phyloP scores from a whole-genome alignment of 805 yeast genomes.

The Ogataea ramenticola region DNA sequence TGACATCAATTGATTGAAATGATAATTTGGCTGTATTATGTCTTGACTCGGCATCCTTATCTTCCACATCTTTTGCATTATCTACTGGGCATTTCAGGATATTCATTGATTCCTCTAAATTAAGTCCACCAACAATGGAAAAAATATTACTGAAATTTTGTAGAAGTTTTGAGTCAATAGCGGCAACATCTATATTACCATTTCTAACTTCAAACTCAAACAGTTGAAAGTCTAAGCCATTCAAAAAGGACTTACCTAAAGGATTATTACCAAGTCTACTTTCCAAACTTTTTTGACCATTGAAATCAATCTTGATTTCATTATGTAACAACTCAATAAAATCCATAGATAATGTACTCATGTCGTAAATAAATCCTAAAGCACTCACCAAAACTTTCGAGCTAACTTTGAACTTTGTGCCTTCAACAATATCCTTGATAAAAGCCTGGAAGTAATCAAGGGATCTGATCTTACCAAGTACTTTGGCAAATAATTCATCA shows the following conservation, averaged over 20 bases:
- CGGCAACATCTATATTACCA: background rate
- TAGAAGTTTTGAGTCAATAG: constrained; percentile 15
- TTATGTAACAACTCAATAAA: constrained; percentile 16
- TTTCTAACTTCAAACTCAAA: constrained; percentile 14
- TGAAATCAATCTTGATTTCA: constrained; percentile 1
- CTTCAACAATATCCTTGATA: constrained; percentile 1
- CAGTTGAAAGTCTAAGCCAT: constrained; percentile 25
- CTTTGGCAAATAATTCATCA: constrained; percentile 37
- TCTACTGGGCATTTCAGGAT: constrained; percentile 22
- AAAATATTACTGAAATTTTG: constrained; percentile 15
- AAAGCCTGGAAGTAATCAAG: background rate
- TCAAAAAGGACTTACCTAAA: constrained; percentile 15
- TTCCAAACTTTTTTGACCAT: background rate
- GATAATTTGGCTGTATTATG: constrained; percentile 42
- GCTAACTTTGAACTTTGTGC: constrained; percentile 11
- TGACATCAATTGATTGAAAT: constrained; percentile 58
- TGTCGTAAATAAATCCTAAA: constrained; percentile 23
- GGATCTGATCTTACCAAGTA: background rate
- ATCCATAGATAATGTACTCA: constrained; percentile 20
- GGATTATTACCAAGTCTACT: constrained; percentile 3
- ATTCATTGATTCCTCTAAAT: constrained; percentile 25
- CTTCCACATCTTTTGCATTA: constrained; percentile 23
- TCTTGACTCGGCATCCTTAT: constrained; percentile 28
- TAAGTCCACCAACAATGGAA: constrained; percentile 21
- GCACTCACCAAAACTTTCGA: constrained; percentile 12